Conservation (phyloP, 1,139 yeast genomes). For the Hemisphaericaspora xylofermentans region DNA sequence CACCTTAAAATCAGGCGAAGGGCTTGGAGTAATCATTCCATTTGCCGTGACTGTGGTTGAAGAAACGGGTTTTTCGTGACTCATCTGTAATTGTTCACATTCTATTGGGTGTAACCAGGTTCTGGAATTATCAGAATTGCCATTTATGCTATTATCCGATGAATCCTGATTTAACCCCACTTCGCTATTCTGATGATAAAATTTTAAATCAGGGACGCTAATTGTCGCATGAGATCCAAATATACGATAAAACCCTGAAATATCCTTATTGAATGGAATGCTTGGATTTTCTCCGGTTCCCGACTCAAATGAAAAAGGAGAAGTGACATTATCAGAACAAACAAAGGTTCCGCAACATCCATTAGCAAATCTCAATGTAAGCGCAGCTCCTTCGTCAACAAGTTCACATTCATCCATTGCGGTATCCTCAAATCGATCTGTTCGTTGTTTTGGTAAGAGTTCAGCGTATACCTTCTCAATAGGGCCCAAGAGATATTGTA, state of each 20-base stretch:
- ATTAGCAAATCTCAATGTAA: conserved; percentile 36
- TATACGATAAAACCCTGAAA: conserved; percentile 39
- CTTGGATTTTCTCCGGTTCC: conserved; percentile 47
- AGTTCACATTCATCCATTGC: conserved; percentile 19
- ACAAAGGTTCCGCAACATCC: conserved; percentile 44
- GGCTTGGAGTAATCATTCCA: conserved; percentile 25
- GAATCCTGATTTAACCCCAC: neutral
- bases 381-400: conserved; percentile 47
- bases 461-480: conserved; percentile 41
- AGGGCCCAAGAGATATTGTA: conserved; percentile 43
- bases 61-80: conserved; percentile 7
- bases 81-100: conserved; percentile 20
- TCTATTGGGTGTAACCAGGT: conserved; percentile 37
- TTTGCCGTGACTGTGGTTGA: conserved; percentile 2
- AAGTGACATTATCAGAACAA: conserved; percentile 42
- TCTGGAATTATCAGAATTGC: conserved; percentile 13
- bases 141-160: conserved; percentile 6
- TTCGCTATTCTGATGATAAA: conserved; percentile 28
- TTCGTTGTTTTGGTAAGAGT: conserved; percentile 31
- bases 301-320: conserved; percentile 43
- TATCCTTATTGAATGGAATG: conserved; percentile 32
- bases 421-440: conserved; percentile 12
- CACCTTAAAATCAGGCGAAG: conserved; percentile 25
- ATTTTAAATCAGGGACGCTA: conserved; percentile 41
- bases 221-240: conserved; percentile 44